Conservation (phyloP, 1,139 yeast species). For the Hyphopichia khmerensis region DNA sequence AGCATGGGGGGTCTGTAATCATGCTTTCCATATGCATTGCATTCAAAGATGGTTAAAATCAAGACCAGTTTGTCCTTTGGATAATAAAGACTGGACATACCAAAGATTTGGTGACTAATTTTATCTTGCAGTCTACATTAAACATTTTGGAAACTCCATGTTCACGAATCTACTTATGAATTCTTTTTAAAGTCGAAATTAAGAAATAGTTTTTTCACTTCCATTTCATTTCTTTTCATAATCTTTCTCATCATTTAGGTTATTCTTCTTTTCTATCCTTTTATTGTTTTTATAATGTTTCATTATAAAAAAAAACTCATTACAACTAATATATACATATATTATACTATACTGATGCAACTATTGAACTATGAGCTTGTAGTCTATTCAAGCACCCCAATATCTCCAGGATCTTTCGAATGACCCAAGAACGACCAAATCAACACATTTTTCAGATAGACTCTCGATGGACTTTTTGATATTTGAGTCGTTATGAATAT, state of each 20-base stretch:
- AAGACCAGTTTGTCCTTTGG: conserved; percentile 97
- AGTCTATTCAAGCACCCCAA: conserved; percentile 3
- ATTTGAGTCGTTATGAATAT: conserved; percentile 13
- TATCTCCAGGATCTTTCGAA: conserved; percentile 34
- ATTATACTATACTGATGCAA: not conserved
- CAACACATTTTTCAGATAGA: conserved; percentile 23
- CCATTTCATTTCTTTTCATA: not conserved
- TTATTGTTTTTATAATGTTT: not conserved
- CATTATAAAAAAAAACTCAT: too few relatives aligned
- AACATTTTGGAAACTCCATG: conserved; percentile 24
- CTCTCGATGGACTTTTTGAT: conserved; percentile 19
- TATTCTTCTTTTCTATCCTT: not conserved
- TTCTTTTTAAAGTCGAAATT: not conserved
- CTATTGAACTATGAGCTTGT: too few relatives aligned
- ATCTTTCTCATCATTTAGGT: not conserved
- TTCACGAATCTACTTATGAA: conserved; percentile 32
- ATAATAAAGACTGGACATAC: conserved; percentile 89
- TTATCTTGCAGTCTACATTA: too few relatives aligned
- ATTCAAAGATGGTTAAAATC: conserved; percentile 94
- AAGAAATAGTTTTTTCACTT: not conserved
- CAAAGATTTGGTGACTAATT: conserved; percentile 68
- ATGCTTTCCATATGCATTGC: conserved; percentile 93
- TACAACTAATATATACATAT: not conserved
- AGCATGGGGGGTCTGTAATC: conserved; percentile 97
- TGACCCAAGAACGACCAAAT: conserved; percentile 37